Percentiles rank a stretch among this genome's conserved stretches.
Evolutionary conservation across 2,329 filamentous ascomycete species (phyloP).

Genomic region (Elsinoe perseae): DNA sequence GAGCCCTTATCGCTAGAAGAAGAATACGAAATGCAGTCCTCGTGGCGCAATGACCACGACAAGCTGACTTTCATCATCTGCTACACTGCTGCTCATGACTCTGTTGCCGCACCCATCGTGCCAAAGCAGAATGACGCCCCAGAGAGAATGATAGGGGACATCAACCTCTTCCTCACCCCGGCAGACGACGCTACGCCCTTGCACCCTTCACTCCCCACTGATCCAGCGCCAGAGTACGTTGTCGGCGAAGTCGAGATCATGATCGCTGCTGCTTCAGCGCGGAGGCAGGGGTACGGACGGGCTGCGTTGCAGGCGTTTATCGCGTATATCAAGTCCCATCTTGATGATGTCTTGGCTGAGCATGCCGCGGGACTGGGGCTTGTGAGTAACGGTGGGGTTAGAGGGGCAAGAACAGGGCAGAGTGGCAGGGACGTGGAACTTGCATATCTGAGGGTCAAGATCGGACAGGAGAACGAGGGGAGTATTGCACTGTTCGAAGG

Average conservation of each 20-base stretch:
- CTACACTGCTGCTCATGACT: constrained; percentile 33
- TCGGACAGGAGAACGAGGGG: constrained; percentile 48
- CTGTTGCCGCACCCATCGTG: not conserved
- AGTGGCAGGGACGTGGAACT: constrained; percentile 25
- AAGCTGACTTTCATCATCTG: constrained; percentile 92
- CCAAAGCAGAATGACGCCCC: constrained; percentile 45
- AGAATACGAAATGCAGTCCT: constrained; percentile 84
- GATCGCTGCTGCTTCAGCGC: constrained; percentile 57
- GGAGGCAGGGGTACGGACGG: constrained; percentile 57
- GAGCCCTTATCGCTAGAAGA: constrained; percentile 72
- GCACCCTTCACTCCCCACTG: constrained; percentile 29
- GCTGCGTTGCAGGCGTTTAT: constrained; percentile 62
- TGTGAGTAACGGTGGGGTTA: constrained; percentile 15
- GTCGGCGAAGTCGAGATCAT: constrained; percentile 79
- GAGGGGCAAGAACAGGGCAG: constrained; percentile 19
- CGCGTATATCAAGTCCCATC: constrained; percentile 54
- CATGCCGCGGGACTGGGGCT: constrained; percentile 32
- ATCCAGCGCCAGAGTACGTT: constrained; percentile 22
- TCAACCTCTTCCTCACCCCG: constrained; percentile 63
- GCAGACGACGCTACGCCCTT: constrained; percentile 34
- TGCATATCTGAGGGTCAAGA: constrained; percentile 53
- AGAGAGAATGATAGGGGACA: constrained; percentile 41
- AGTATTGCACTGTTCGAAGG: constrained; percentile 56
- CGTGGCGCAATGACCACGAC: constrained; percentile 72
- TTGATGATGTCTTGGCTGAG: constrained; percentile 50